These are phyloP conservation scores for Candolleomyces eurysporus DNA, from an alignment of 768 basidiomycete genomes.

Conservation along the genomic window DNA sequence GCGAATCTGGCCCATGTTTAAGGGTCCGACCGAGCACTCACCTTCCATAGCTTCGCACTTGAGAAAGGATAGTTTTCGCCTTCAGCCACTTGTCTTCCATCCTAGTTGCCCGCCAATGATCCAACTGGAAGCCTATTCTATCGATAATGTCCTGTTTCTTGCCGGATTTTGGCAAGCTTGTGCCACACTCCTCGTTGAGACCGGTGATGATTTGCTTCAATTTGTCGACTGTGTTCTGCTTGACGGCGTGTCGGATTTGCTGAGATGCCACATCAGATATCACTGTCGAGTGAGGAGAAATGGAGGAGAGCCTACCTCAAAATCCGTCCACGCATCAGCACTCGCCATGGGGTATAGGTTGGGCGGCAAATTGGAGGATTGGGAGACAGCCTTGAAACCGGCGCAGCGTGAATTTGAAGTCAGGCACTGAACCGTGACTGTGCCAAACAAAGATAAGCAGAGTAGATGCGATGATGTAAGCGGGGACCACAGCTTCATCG, in stretches of 20 bases:
- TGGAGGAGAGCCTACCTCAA: slow-evolving; percentile 52
- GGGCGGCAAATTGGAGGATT: slow-evolving; percentile 2
- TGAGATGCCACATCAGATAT: slow-evolving; percentile 26
- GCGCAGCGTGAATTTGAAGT: neutral
- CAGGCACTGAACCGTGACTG: slow-evolving; percentile 1
- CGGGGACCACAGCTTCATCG: neutral
- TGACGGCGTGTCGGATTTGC: slow-evolving; percentile 66
- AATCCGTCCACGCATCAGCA: slow-evolving; percentile 65
- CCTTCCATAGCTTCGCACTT: slow-evolving; percentile 65
- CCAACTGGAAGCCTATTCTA: slow-evolving; percentile 59
- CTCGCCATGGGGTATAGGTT: slow-evolving; percentile 48
- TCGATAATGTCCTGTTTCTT: slow-evolving; percentile 89
- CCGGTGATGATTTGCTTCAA: slow-evolving; percentile 79
- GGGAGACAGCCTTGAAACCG: neutral
- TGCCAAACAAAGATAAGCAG: slow-evolving; percentile 9
- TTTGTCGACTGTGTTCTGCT: slow-evolving; percentile 76
- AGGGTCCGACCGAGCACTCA: slow-evolving; percentile 39
- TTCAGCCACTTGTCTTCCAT: slow-evolving; percentile 66
- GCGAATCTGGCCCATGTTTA: slow-evolving; percentile 7
- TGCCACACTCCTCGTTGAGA: slow-evolving; percentile 75
- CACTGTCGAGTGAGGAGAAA: slow-evolving; percentile 13
- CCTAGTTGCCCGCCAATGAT: slow-evolving; percentile 55
- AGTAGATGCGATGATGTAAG: slow-evolving; percentile 2
- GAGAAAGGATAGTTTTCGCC: slow-evolving; percentile 63
- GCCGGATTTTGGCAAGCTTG: slow-evolving; percentile 68